Conservation (phyloP, 768 basidiomycete species). For the Leccinum fibrillosum region DNA sequence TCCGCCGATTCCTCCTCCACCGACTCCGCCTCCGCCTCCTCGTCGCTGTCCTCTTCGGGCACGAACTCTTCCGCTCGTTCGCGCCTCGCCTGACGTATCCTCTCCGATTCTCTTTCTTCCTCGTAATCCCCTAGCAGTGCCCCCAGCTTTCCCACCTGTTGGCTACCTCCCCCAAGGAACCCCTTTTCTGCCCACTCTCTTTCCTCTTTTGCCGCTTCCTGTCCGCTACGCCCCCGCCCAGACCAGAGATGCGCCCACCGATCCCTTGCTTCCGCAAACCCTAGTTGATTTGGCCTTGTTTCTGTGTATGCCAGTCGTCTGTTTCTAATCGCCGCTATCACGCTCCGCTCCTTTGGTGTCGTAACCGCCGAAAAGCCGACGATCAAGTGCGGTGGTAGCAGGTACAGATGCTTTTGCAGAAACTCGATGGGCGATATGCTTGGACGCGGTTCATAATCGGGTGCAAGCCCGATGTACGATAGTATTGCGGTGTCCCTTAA, state of each 20-base stretch:
- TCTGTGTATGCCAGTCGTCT: conserved; percentile 62
- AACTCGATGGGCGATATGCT: conserved; percentile 57
- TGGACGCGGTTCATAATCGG: conserved; percentile 60
- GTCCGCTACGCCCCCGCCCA: conserved; percentile 47
- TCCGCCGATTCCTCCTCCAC: conserved; percentile 44
- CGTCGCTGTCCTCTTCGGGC: conserved; percentile 58
- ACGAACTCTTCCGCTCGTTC: conserved; percentile 44
- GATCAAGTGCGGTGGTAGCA: conserved; percentile 68
- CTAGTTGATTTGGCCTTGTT: conserved; percentile 53
- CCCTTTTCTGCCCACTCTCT: conserved; percentile 60
- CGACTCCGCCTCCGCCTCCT: conserved; percentile 32
- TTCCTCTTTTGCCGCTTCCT: conserved; percentile 62
- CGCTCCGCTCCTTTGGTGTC: conserved; percentile 63
- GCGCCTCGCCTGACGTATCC: conserved; percentile 46
- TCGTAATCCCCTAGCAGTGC: conserved; percentile 67
- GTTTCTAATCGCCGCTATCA: conserved; percentile 65
- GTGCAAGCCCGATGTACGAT: conserved; percentile 55
- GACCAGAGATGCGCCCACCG: conserved; percentile 71
- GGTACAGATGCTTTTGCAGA: conserved; percentile 51
- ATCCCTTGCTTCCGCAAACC: conserved; percentile 48
- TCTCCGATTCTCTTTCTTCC: conserved; percentile 72
- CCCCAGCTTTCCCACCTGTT: conserved; percentile 70
- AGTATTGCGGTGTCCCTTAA: conserved; percentile 29
- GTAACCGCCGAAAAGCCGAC: conserved; percentile 39
- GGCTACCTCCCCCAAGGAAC: conserved; percentile 54